A percentile compares a stretch with the other conserved stretches of the same genome.
These are phyloP conservation scores for Botrytis tulipae DNA, from an alignment of 2,329 filamentous ascomycete species.

Conservation along the genomic window DNA sequence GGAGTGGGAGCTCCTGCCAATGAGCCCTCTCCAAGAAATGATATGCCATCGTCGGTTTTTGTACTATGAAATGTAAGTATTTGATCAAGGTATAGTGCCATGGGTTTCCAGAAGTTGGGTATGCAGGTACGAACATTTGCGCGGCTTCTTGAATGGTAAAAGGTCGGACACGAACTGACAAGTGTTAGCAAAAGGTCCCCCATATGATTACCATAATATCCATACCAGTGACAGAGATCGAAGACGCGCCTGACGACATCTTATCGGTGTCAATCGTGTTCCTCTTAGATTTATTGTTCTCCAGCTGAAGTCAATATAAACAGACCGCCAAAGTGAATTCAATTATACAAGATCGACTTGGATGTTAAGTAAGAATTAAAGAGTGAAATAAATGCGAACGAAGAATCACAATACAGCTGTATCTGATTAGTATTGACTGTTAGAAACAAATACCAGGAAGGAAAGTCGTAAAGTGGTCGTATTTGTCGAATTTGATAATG, in stretches of 20 bases:
- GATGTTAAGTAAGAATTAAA: background rate
- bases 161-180: slow-evolving; percentile 64
- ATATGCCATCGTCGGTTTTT: slow-evolving; percentile 73
- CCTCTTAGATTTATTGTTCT: background rate
- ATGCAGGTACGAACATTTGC: slow-evolving; percentile 60
- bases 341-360: background rate
- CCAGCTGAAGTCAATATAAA: background rate
- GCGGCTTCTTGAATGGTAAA: slow-evolving; percentile 91
- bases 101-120: background rate
- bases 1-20: slow-evolving; percentile 83
- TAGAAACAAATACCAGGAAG: background rate
- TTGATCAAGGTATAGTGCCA: background rate
- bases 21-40: slow-evolving; percentile 96
- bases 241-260: slow-evolving; percentile 36
- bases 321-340: slow-evolving; percentile 14
- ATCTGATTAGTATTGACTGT: background rate
- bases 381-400: background rate
- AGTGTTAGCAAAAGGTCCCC: slow-evolving; percentile 24
- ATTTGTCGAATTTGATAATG: background rate
- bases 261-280: background rate
- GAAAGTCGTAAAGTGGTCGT: slow-evolving; percentile 1
- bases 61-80: slow-evolving; percentile 38
- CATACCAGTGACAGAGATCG: slow-evolving; percentile 41
- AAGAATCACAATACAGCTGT: background rate
- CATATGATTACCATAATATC: too few relatives aligned